phyloP scores from a whole-genome alignment of 2,329 filamentous ascomycete genomes.

The Cordyceps fumosorosea region DNA sequence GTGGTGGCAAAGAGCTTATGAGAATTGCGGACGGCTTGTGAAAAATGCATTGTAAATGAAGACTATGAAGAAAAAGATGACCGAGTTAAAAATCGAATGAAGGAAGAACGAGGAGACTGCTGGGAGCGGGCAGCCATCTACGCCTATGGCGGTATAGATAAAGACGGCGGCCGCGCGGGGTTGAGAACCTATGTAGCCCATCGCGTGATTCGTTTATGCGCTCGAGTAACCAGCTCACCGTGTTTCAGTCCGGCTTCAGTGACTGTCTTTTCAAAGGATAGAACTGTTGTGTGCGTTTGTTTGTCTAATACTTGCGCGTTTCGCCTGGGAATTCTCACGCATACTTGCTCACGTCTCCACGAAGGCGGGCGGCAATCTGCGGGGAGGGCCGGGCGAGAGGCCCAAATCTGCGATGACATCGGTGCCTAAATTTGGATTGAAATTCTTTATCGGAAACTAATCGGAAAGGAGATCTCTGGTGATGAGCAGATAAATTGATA shows the following conservation, averaged over 20 bases:
- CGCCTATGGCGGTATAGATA: not conserved
- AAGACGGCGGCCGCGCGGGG: not conserved
- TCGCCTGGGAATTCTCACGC: slow-evolving; percentile 1
- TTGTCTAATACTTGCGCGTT: slow-evolving; percentile 1
- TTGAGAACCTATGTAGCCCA: slow-evolving; percentile 4
- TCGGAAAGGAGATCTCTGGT: not conserved
- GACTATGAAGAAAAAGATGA: no score
- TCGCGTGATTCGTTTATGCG: not conserved
- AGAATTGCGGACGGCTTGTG: not conserved
- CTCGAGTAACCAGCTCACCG: not conserved
- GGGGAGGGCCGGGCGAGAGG: not conserved
- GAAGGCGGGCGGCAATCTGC: not conserved
- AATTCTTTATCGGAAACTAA: no score
- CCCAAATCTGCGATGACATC: not conserved
- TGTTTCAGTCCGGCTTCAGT: not conserved
- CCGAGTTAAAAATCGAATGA: no score
- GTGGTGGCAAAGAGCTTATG: not conserved
- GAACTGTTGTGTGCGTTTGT: not conserved
- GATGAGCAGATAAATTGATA: not conserved
- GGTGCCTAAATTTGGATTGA: not conserved
- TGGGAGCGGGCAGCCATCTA: not conserved
- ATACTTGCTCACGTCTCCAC: slow-evolving; percentile 8
- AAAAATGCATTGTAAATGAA: not conserved
- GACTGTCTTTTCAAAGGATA: not conserved
- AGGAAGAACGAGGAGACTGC: no score